These are phyloP conservation scores for Psilocybe azurescens DNA, from an alignment of 768 basidiomycete genomes.

Conservation along the genomic window DNA sequence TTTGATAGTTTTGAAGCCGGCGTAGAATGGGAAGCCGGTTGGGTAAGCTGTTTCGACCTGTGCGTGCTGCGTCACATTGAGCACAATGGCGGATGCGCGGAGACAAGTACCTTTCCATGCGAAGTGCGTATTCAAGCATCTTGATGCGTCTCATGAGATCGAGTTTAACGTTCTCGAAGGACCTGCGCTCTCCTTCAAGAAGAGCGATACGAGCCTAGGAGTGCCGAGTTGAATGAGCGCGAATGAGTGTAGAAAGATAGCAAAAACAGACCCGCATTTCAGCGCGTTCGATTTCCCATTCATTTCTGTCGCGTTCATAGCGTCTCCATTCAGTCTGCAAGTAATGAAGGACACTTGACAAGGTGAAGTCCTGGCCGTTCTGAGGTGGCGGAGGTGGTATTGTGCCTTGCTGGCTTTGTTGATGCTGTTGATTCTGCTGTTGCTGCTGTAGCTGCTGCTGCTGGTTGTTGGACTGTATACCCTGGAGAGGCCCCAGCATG, in stretches of 20 bases:
- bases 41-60: conserved; percentile 83
- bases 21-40: conserved; percentile 59
- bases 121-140: conserved; percentile 98
- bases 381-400: conserved; percentile 81
- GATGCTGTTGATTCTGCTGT: conserved; percentile 61
- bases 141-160: conserved; percentile 97
- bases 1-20: conserved; percentile 70
- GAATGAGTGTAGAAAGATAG: conserved; percentile 20
- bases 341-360: conserved; percentile 95
- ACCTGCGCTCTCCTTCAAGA: conserved; percentile 95
- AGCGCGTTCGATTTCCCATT: conserved; percentile 99
- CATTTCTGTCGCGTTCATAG: conserved; percentile 98
- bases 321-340: conserved; percentile 98
- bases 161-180: conserved; percentile 95
- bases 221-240: conserved; percentile 30
- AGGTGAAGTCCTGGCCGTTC: conserved; percentile 90
- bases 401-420: conserved; percentile 48
- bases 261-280: conserved; percentile 89
- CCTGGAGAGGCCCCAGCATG: conserved; percentile 78
- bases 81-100: conserved; percentile 13
- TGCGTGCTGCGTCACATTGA: conserved; percentile 29
- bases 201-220: conserved; percentile 93
- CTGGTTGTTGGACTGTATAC: conserved; percentile 59
- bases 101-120: conserved; percentile 86
- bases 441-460: conserved; percentile 71